Evolutionary conservation across 345 rosid species (phyloP).

Genomic region (Dipteronia dyeriana): DNA sequence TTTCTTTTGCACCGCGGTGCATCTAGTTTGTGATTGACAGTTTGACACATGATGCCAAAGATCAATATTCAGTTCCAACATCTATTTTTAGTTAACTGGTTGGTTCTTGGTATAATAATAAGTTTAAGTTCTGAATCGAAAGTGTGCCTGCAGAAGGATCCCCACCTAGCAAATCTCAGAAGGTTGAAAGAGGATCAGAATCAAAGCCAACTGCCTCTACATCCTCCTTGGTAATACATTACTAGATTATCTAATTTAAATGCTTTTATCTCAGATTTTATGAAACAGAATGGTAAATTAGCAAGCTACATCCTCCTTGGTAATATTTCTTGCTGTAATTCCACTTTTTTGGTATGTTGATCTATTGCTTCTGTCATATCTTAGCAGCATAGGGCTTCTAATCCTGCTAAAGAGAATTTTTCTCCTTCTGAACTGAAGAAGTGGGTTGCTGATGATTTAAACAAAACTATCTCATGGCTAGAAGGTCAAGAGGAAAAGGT

Average conservation of each 20-base stretch:
- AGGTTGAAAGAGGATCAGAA: constrained; percentile 45
- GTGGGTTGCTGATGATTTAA: constrained; percentile 77
- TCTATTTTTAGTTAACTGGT: background rate
- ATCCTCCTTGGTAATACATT: constrained; percentile 49
- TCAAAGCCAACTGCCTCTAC: constrained; percentile 38
- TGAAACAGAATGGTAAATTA: background rate
- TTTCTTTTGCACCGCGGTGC: background rate
- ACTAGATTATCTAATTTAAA: background rate
- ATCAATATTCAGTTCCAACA: background rate
- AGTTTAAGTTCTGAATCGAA: constrained; percentile 27
- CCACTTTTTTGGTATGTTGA: background rate
- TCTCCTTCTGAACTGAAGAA: constrained; percentile 56
- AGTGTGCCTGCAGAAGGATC: constrained; percentile 45
- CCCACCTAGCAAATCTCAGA: constrained; percentile 38
- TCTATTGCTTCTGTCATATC: constrained; percentile 19
- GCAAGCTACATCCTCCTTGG: background rate
- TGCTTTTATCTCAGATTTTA: constrained; percentile 9
- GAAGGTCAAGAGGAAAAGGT: constrained; percentile 89
- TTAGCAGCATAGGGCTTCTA: constrained; percentile 42
- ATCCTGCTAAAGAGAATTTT: constrained; percentile 36
- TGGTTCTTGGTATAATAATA: constrained; percentile 12
- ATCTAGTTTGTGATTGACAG: background rate
- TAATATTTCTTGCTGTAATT: background rate
- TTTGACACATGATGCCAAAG: background rate
- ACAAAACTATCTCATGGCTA: constrained; percentile 73